Evolutionary conservation across 1,284 basidiomycete species (phyloP).

Genomic region (Ustilago nuda): DNA sequence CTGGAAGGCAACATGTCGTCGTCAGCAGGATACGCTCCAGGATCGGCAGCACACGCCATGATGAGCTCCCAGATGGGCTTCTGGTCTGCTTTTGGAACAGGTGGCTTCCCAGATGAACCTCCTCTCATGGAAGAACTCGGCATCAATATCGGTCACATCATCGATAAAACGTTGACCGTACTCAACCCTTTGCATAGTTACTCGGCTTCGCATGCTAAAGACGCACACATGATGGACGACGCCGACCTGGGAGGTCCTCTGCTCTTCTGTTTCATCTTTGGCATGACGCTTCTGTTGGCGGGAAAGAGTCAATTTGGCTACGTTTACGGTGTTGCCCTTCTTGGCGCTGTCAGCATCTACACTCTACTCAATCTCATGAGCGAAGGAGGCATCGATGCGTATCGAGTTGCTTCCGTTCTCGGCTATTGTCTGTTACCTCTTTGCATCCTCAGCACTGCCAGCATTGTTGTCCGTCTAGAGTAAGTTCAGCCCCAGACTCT

Average conservation of each 20-base stretch:
- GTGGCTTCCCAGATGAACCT: slow-evolving; percentile 68
- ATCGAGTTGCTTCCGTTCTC: slow-evolving; percentile 92
- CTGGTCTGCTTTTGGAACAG: slow-evolving; percentile 67
- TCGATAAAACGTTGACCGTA: slow-evolving; percentile 92
- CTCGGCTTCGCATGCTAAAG: slow-evolving; percentile 69
- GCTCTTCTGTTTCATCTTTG: slow-evolving; percentile 86
- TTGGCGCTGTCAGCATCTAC: slow-evolving; percentile 95
- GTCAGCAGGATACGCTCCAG: slow-evolving; percentile 35
- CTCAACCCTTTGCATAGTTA: slow-evolving; percentile 89
- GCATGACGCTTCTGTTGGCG: slow-evolving; percentile 75
- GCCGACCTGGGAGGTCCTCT: slow-evolving; percentile 97
- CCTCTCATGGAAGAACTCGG: slow-evolving; percentile 79
- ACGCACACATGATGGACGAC: slow-evolving; percentile 98
- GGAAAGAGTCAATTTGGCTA: slow-evolving; percentile 99
- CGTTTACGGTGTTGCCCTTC: slow-evolving; percentile 95
- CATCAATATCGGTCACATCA: slow-evolving; percentile 96
- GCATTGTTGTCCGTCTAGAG: slow-evolving; percentile 89
- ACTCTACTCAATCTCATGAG: slow-evolving; percentile 97
- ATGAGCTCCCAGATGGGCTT: slow-evolving; percentile 63
- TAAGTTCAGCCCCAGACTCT: slow-evolving; percentile 72
- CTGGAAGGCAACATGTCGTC: slow-evolving; percentile 64
- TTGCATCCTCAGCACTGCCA: slow-evolving; percentile 92
- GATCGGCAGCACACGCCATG: slow-evolving; percentile 50
- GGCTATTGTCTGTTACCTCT: slow-evolving; percentile 97
- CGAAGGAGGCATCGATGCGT: slow-evolving; percentile 92